Evolutionary conservation across 1,284 basidiomycete species (phyloP), one percentile per base, ranked within the genome.

Genomic region (Heterobasidion annosum): DNA sequence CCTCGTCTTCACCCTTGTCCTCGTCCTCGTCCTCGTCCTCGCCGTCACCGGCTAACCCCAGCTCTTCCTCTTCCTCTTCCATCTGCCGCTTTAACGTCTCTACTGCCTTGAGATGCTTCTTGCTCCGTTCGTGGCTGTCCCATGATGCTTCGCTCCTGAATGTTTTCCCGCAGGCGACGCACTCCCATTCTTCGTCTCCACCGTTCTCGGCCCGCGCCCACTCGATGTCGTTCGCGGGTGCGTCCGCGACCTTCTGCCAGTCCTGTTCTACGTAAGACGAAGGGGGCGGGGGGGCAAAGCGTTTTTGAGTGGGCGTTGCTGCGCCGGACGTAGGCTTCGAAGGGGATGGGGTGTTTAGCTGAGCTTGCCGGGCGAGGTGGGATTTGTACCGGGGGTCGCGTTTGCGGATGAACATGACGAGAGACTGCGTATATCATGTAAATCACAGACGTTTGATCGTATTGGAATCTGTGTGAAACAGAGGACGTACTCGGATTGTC

Each of bases 71-170:
- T 62, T 98, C 93, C 54, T 76, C 73, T 61, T 79, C 65, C 84
- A 97, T 95, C 66, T 91, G 78, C 55, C 72, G 71, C 66, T 81
- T 81, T 54, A 96, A 67, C 60, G 72, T 74, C 65, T 91, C 91
- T 15, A 96, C 83, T 57, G 92, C 90, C 68, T 90, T 93, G 67
- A 92, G 71, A 68, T 99, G 97, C 69, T 96, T 98, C 70, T 91
- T 91, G 70, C 94, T 98, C 61, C 93, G 77, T 68, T 99, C 97
- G 62, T 99, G 97, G 67, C 95, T 98, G 62, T 85, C 79, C 93
- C 95, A 99, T 15, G 93, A 91, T 0, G 93, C 91, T 65, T 98
- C 93, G 61, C 88, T 94, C 64, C 88, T 78, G 69, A 98, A 99
- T 1, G 78, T 78, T 73, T 98, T 98, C 53, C 83, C 78, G 65